Evolutionary conservation across 805 yeast genomes (phyloP).

Genomic region (Candida maris): DNA sequence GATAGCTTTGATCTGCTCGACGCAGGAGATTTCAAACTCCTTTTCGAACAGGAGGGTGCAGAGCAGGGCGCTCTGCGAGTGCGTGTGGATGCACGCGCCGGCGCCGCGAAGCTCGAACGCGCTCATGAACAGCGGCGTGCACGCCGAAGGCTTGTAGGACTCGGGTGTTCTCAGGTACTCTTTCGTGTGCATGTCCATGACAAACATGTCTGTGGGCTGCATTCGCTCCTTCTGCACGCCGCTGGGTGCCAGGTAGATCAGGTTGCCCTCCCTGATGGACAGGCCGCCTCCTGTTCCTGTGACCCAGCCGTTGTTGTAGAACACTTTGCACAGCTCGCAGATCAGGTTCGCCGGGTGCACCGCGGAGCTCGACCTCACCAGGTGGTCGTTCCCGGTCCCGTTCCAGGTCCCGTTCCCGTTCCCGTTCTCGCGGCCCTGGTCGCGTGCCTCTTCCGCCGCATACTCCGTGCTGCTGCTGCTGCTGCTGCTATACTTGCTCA

Average conservation of each 20-base stretch:
- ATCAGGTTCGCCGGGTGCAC: slow-evolving; percentile 79
- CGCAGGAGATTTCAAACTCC: slow-evolving; percentile 71
- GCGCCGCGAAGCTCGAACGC: slow-evolving; percentile 64
- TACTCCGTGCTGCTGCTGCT: too few species aligned
- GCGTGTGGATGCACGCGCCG: slow-evolving; percentile 94
- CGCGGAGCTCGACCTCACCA: slow-evolving; percentile 22
- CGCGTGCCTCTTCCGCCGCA: too few species aligned
- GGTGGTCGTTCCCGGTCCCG: slow-evolving; percentile 5
- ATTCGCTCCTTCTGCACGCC: slow-evolving; percentile 93
- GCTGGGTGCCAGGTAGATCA: slow-evolving; percentile 83
- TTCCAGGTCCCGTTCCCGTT: too few species aligned
- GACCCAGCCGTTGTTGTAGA: slow-evolving; percentile 84
- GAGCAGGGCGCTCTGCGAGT: slow-evolving; percentile 85
- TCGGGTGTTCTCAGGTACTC: slow-evolving; percentile 59
- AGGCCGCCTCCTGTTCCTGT: slow-evolving; percentile 97
- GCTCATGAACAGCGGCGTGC: slow-evolving; percentile 83
- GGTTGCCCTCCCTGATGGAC: slow-evolving; percentile 58
- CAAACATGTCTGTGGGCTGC: slow-evolving; percentile 77
- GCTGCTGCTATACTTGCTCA: too few species aligned
- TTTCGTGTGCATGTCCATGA: slow-evolving; percentile 53
- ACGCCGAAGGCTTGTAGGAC: slow-evolving; percentile 81
- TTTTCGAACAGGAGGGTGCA: slow-evolving; percentile 64
- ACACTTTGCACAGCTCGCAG: slow-evolving; percentile 72
- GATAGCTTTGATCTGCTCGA: slow-evolving; percentile 91
- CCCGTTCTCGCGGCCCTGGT: too few species aligned